Conservation (phyloP, 148 eudicot species). For the Heliamphora exappendiculata region DNA sequence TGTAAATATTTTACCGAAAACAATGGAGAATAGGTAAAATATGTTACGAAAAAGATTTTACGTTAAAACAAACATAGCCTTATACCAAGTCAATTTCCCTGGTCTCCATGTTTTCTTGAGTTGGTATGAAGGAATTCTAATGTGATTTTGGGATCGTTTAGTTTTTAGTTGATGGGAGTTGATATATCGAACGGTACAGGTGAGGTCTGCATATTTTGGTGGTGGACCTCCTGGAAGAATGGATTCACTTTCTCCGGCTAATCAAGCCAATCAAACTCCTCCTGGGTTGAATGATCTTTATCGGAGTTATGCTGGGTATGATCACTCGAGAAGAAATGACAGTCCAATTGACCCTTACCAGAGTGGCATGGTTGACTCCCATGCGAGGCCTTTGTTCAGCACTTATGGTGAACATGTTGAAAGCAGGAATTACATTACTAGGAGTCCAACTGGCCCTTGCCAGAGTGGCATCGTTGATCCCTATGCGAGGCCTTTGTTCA, state of each 20-base stretch:
- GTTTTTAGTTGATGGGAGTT: constrained; percentile 3
- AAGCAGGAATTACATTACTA: background rate
- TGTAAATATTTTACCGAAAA: too few relatives aligned
- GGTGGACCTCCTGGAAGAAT: constrained; percentile 10
- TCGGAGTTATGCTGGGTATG: constrained; percentile 7
- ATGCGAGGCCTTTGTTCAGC: too few relatives aligned
- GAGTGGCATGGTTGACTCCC: too few relatives aligned
- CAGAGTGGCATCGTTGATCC: background rate
- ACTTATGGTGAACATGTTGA: background rate
- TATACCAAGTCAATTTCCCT: background rate
- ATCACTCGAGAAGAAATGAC: background rate
- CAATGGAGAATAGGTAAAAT: too few relatives aligned
- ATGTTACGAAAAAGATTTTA: too few relatives aligned
- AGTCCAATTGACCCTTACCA: constrained; percentile 9
- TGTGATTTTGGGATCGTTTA: background rate
- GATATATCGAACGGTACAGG: constrained; percentile 14
- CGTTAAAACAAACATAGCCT: too few relatives aligned
- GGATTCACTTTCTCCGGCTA: constrained; percentile 11
- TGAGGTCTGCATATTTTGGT: constrained; percentile 5
- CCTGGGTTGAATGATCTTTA: background rate
- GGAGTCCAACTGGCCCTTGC: constrained; percentile 2
- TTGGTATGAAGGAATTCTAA: background rate
- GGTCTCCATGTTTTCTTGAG: background rate
- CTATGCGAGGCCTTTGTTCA: background rate
- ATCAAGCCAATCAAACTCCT: constrained; percentile 1